Conservation (phyloP, 768 basidiomycete genomes). For the Tylopilus rubrobrunneus region DNA sequence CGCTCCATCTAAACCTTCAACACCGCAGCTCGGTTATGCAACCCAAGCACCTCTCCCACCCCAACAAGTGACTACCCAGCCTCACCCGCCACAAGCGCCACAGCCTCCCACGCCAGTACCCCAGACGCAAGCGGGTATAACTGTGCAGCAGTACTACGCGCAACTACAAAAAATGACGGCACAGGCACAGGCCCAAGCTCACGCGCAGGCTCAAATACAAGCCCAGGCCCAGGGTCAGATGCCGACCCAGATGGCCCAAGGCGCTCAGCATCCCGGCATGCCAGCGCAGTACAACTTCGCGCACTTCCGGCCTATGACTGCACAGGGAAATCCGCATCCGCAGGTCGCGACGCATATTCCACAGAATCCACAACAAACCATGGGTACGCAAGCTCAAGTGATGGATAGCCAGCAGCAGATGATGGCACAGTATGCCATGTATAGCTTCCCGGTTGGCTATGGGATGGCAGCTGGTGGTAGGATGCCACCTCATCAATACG, state of each 20-base stretch:
- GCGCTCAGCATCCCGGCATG: conserved; percentile 24
- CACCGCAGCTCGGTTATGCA: conserved; percentile 27
- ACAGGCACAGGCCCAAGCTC: conserved; percentile 25
- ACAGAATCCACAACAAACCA: conserved; percentile 28
- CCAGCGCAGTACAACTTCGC: conserved; percentile 32
- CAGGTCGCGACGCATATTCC: conserved; percentile 23
- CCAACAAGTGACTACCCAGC: conserved; percentile 20
- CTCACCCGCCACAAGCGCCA: conserved; percentile 22
- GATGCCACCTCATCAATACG: conserved; percentile 18
- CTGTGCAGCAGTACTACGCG: conserved; percentile 19
- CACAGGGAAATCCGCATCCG: conserved; percentile 25
- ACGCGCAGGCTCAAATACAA: no score
- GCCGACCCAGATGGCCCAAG: conserved; percentile 23
- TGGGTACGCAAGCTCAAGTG: conserved; percentile 20
- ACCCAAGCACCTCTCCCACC: conserved; percentile 16
- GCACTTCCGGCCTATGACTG: conserved; percentile 32
- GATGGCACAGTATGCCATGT: conserved; percentile 30
- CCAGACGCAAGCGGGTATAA: conserved; percentile 18
- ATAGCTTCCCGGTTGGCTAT: conserved; percentile 24
- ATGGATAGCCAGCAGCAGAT: conserved; percentile 28
- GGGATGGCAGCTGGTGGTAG: conserved; percentile 14
- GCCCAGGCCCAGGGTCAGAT: conserved; percentile 24
- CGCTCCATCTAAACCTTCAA: conserved; percentile 27
- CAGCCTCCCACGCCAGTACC: conserved; percentile 19
- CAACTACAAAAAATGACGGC: conserved; percentile 18